Base-by-base conservation (phyloP, 1,284 basidiomycete species). In the Xerocomus nothofagi region DNA sequence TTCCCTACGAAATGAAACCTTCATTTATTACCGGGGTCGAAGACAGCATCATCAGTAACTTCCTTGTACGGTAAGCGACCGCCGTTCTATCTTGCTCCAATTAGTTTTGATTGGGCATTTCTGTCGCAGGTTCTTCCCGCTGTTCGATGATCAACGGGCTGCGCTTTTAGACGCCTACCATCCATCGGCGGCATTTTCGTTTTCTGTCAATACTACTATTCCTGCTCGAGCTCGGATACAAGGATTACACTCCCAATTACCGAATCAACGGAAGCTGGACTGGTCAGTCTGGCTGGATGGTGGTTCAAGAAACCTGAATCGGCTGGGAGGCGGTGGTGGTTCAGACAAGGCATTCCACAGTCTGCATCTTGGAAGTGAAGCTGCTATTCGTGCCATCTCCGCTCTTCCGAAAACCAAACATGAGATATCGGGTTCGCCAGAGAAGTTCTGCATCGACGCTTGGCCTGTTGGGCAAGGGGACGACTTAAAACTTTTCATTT, bases 381-480 rank as follows among this genome's bases (percentile, higher is more conserved):
- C 79, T 6, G 84, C 85, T 39, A 71, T 91, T 20, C 79, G 79
- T 41, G 79, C 82, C 15, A 74, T 90, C 49, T 68, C 71, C 30
- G 73, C 73, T 29, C 73, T 98, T 41, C 95, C 95, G 0, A 71
- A 70, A 47, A 97, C 93, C 4, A 81, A 77, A 57, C 96, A 98
- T 65, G 85, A 88, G 57, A 79, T 97, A 66, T 62, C 76, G 67
- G 77, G 82, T 54, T 69, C 83, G 6, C 76, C 87, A 0, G 83
- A 86, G 60, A 93, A 91, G 67, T 98, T 98, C 68, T 85, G 85
- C 55, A 80, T 98, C 31, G 96, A 99, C 66, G 84, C 90, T 0
- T 96, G 92, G 81, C 86, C 85, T 5, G 79, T 90, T 38, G 79
- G 75, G 47, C 77, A 84, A 60, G 81, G 83, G 45, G 77, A 80